phyloP scores from a whole-genome alignment of 306 rosid species.

The Pyrus pyrifolia region DNA sequence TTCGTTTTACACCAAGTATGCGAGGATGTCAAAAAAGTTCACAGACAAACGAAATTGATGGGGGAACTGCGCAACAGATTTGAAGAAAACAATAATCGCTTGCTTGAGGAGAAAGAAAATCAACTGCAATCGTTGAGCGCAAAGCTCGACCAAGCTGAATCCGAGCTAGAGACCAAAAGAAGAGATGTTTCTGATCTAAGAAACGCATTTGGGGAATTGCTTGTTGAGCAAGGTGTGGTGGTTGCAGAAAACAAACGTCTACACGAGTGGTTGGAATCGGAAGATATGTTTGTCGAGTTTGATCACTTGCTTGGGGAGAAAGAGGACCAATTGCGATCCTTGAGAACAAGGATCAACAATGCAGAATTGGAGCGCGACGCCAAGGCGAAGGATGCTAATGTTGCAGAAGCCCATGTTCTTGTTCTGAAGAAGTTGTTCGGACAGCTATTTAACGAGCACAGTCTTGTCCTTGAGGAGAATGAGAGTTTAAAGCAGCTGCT shows the following conservation, averaged over 20 bases:
- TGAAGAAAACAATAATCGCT: background rate
- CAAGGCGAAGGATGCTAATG: slow-evolving; percentile 40
- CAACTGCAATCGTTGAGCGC: background rate
- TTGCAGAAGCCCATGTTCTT: slow-evolving; percentile 53
- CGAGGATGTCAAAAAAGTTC: background rate
- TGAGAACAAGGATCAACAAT: slow-evolving; percentile 34
- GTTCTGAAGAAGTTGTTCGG: slow-evolving; percentile 72
- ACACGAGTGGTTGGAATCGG: background rate
- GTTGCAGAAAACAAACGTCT: background rate
- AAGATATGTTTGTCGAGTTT: background rate
- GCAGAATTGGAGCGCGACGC: slow-evolving; percentile 52
- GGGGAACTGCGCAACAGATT: background rate
- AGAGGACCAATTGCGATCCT: background rate
- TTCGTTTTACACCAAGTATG: background rate
- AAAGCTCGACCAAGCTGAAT: background rate
- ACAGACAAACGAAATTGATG: background rate
- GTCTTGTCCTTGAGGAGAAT: background rate
- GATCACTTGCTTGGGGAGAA: background rate
- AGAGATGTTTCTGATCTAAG: background rate
- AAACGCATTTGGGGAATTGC: background rate
- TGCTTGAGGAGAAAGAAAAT: background rate
- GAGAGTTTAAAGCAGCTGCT: background rate
- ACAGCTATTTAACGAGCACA: slow-evolving; percentile 65
- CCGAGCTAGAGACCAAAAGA: background rate
- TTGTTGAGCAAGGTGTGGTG: background rate